Base-by-base conservation (phyloP, 2,329 filamentous ascomycete species). In the Colletotrichum tabaci region DNA sequence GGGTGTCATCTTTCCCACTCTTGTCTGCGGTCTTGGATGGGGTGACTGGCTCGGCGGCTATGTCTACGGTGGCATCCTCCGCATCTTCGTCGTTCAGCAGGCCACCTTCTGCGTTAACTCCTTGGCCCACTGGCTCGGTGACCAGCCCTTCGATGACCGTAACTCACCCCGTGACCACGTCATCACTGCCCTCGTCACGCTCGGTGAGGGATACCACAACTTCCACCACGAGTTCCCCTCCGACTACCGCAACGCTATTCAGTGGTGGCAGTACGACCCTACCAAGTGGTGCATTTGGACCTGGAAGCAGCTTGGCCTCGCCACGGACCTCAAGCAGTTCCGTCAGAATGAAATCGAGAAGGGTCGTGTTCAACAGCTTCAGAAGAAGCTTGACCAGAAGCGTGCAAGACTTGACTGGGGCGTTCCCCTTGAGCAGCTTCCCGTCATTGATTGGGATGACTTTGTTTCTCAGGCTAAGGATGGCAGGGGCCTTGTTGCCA, bases 171-270 rank as follows among this genome's bases (percentile, higher is more conserved):
- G 94, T 81, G 94, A 97, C 79, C 94, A 97, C 83, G 89, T 96
- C 80, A 90, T 97, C 83, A 97, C 94, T 50, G 94, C 94, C 55
- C 85, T 97, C 21, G 91, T 94, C 76, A 97, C 94, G 53, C 91
- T 97, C 26, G 94, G 94, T 60, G 94, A 95, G 84, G 94, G 94
- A 40, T 97, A 97, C 86, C 94, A 97, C 89, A 97, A 97, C 88
- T 97, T 97, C 89, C 94, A 97, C 85, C 94, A 97, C 88, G 94
- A 97, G 83, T 97, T 97, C 85, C 94, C 94, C 66, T 96, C 93
- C 13, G 94, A 97, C 83, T 97, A 96, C 90, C 93, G 94, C 81
- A 97, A 97, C 81, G 94, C 94, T 73, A 96, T 96, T 76, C 88
- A 94, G 83, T 97, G 94, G 94, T 92, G 91, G 85, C 94, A 97